Percentiles rank a stretch among this genome's conserved stretches.
Conservation (phyloP, 768 basidiomycete genomes). For the Tephrocybe sp. region DNA sequence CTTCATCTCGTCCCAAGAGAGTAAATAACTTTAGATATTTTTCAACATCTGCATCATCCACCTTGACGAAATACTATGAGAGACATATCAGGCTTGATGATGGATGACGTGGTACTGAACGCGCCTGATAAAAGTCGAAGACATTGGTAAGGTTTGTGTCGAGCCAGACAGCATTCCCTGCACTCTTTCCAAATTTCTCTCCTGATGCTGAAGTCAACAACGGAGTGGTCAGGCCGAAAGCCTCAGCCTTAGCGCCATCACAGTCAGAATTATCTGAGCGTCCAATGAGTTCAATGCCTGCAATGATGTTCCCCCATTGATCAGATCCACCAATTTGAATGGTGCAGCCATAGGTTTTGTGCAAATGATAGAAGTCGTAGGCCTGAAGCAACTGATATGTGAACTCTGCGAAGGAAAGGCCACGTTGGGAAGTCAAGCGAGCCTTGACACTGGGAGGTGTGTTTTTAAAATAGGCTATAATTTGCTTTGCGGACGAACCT, state of each 20-base stretch:
- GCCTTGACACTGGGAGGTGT: slow-evolving; percentile 63
- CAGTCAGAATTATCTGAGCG: slow-evolving; percentile 34
- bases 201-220: slow-evolving; percentile 85
- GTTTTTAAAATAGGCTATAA: slow-evolving; percentile 1
- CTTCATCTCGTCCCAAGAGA: slow-evolving; percentile 57
- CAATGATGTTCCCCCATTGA: slow-evolving; percentile 97
- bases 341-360: slow-evolving; percentile 62
- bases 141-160: slow-evolving; percentile 75
- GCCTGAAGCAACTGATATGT: slow-evolving; percentile 97
- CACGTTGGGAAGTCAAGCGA: slow-evolving; percentile 74
- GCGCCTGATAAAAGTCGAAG: slow-evolving; percentile 93
- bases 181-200: slow-evolving; percentile 96
- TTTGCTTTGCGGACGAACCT: slow-evolving; percentile 49
- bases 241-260: slow-evolving; percentile 29
- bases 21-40: slow-evolving; percentile 83
- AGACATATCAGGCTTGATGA: not conserved
- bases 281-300: slow-evolving; percentile 88
- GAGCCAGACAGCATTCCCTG: slow-evolving; percentile 94
- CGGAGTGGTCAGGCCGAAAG: slow-evolving; percentile 91
- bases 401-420: slow-evolving; percentile 98
- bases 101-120: slow-evolving; percentile 9
- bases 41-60: slow-evolving; percentile 76
- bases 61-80: slow-evolving; percentile 82
- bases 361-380: slow-evolving; percentile 85
- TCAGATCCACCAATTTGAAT: slow-evolving; percentile 96